Evolutionary conservation across 140 eudicot species (phyloP), one percentile per base, ranked within the genome.

Genomic region (Stevia rebaudiana): DNA sequence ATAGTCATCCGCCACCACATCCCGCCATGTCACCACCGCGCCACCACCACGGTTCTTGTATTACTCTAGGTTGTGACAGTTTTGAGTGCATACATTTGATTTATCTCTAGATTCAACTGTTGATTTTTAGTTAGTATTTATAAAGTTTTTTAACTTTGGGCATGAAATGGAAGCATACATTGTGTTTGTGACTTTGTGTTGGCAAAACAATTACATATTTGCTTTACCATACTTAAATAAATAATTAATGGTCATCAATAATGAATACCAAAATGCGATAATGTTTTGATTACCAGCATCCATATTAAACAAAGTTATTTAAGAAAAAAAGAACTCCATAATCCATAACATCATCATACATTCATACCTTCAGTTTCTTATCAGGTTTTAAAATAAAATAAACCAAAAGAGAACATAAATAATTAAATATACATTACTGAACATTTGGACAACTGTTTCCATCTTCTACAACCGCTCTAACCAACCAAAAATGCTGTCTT

Each of bases 401-500:
- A 51, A 51, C 58, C 16, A 51, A 37, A 25, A 50, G 44, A 41
- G 36, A 64, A 46, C 48, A 49, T 16, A 44, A 36, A 65, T 10
- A 15, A n/a, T n/a, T n/a, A n/a, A n/a, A n/a, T n/a, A n/a, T n/a
- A n/a, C n/a, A n/a, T n/a, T n/a, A n/a, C n/a, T n/a, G n/a, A n/a
- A n/a, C n/a, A n/a, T n/a, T n/a, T n/a, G n/a, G 9, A 40, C 44
- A 31, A 60, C 40, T 24, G 12, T 28, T 67, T 23, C 42, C 61
- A 11, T 67, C 11, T 53, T 73, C 59, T 79, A 81, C 3, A 81
- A 30, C 28, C 72, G 70, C 62, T 74, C 86, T 67, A 80, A 69
- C 85, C 81, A 84, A 64, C 68, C 80, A 39, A 81, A 76, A 13
- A 87, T 58, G 57, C 90, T 87, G 85, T 84, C 96, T 69, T 91